Conservation (phyloP, 2,329 filamentous ascomycete genomes). For the Fusarium praegraminearum region DNA sequence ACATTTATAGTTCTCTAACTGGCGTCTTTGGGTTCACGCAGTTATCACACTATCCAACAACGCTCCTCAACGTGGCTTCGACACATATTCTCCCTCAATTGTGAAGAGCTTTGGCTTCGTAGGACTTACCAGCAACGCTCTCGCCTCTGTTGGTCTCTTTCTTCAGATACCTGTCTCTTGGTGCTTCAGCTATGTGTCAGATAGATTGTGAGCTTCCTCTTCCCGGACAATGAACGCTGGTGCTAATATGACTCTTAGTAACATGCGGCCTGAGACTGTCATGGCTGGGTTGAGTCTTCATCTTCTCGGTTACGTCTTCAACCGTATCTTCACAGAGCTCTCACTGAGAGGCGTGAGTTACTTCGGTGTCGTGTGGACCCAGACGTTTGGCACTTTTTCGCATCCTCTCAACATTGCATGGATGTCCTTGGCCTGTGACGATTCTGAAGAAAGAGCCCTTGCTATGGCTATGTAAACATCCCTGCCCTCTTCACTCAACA, state of each 20-base stretch:
- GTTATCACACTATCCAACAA: slow-evolving; percentile 64
- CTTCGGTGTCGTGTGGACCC: slow-evolving; percentile 68
- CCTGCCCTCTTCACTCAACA: not conserved
- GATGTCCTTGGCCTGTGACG: slow-evolving; percentile 67
- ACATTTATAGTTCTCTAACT: slow-evolving; percentile 57
- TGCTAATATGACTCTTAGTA: slow-evolving; percentile 42
- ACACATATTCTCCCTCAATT: slow-evolving; percentile 67
- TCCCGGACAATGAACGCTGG: fast-evolving
- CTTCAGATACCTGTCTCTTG: slow-evolving; percentile 65
- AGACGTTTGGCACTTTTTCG: slow-evolving; percentile 65
- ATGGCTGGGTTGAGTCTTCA: slow-evolving; percentile 62
- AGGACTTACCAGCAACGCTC: slow-evolving; percentile 62
- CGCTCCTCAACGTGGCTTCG: slow-evolving; percentile 60
- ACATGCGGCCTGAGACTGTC: slow-evolving; percentile 64
- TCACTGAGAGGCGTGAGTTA: slow-evolving; percentile 58
- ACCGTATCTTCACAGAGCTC: slow-evolving; percentile 63
- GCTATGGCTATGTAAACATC: slow-evolving; percentile 67
- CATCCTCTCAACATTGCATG: slow-evolving; percentile 71
- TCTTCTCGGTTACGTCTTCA: slow-evolving; percentile 65
- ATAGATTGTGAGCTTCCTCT: slow-evolving; percentile 58
- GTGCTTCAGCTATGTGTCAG: slow-evolving; percentile 64
- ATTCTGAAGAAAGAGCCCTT: slow-evolving; percentile 68
- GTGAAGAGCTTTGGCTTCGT: slow-evolving; percentile 65
- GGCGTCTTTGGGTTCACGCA: slow-evolving; percentile 65
- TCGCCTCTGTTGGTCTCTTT: slow-evolving; percentile 67